Conservation (phyloP, 1,284 basidiomycete genomes). For the Ceratobasidium sp. region DNA sequence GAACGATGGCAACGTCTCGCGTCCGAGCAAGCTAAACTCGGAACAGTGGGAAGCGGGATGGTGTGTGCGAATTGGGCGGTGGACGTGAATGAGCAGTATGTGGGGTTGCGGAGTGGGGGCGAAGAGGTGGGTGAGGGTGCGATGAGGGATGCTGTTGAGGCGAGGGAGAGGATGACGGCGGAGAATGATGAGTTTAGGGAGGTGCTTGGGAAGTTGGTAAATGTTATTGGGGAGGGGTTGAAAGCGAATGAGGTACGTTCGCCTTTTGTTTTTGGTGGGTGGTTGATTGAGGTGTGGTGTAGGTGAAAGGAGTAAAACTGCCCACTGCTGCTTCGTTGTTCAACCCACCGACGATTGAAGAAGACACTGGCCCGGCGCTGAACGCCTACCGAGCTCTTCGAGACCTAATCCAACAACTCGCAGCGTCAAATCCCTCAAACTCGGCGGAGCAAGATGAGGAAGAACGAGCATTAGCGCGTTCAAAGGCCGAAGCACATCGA, state of each 20-base stretch:
- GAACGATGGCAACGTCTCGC: slow-evolving; percentile 79
- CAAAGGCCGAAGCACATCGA: slow-evolving; percentile 36
- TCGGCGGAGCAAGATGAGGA: slow-evolving; percentile 58
- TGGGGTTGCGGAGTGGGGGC: neutral
- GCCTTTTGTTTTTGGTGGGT: neutral
- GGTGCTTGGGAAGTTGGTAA: slow-evolving; percentile 76
- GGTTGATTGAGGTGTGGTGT: neutral
- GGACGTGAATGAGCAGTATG: slow-evolving; percentile 33
- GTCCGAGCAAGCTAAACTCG: slow-evolving; percentile 70
- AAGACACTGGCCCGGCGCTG: slow-evolving; percentile 15
- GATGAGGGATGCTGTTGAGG: slow-evolving; percentile 76
- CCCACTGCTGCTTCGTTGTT: slow-evolving; percentile 1
- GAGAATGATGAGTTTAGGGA: slow-evolving; percentile 77
- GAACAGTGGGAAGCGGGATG: slow-evolving; percentile 51
- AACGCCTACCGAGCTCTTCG: slow-evolving; percentile 33
- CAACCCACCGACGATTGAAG: neutral
- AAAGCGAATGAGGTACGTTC: slow-evolving; percentile 50
- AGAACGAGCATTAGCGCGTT: slow-evolving; percentile 54
- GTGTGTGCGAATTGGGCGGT: slow-evolving; percentile 45
- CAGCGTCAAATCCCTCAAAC: slow-evolving; percentile 3
- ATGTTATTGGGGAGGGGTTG: slow-evolving; percentile 55
- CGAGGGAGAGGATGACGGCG: slow-evolving; percentile 70
- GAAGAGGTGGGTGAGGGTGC: slow-evolving; percentile 74
- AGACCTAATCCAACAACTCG: slow-evolving; percentile 29
- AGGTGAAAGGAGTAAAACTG: slow-evolving; percentile 8